Conservation (phyloP, 352 stramenopile species). For the Pythium rhizo-oryzae region DNA sequence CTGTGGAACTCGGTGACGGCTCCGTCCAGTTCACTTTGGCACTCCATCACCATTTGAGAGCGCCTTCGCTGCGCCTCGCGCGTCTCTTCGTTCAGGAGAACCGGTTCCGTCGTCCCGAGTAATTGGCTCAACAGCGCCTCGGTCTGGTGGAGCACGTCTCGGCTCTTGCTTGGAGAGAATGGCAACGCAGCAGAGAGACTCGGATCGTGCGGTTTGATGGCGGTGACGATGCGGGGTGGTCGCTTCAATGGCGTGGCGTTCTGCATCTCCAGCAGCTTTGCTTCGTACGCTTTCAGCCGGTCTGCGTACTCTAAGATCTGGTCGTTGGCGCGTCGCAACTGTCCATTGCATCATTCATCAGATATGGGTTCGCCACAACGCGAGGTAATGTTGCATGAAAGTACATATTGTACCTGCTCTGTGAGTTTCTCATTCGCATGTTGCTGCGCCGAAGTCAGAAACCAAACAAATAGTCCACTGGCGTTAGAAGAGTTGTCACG, state of each 20-base stretch:
- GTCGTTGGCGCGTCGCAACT: slow-evolving; percentile 48
- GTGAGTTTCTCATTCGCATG: slow-evolving; percentile 62
- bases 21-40: slow-evolving; percentile 56
- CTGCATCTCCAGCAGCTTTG: slow-evolving; percentile 46
- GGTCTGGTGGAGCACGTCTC: slow-evolving; percentile 60
- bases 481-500: not conserved
- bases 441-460: slow-evolving; percentile 43
- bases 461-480: slow-evolving; percentile 6
- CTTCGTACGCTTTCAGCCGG: slow-evolving; percentile 48
- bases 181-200: not conserved
- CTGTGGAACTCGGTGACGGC: slow-evolving; percentile 67
- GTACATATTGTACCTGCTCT: slow-evolving; percentile 42
- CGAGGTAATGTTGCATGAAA: not conserved
- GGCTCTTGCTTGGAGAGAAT: slow-evolving; percentile 39
- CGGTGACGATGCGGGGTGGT: not conserved
- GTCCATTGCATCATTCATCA: not conserved
- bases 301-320: slow-evolving; percentile 54
- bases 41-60: slow-evolving; percentile 65
- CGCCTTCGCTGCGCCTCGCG: slow-evolving; percentile 45
- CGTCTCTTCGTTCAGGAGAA: slow-evolving; percentile 19
- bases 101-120: slow-evolving; percentile 11
- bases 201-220: not conserved
- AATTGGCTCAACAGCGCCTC: slow-evolving; percentile 55
- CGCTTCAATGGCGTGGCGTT: not conserved
- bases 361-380: too few relatives aligned